Conservation (phyloP, 257 asterid genomes). For the Verbena officinalis region DNA sequence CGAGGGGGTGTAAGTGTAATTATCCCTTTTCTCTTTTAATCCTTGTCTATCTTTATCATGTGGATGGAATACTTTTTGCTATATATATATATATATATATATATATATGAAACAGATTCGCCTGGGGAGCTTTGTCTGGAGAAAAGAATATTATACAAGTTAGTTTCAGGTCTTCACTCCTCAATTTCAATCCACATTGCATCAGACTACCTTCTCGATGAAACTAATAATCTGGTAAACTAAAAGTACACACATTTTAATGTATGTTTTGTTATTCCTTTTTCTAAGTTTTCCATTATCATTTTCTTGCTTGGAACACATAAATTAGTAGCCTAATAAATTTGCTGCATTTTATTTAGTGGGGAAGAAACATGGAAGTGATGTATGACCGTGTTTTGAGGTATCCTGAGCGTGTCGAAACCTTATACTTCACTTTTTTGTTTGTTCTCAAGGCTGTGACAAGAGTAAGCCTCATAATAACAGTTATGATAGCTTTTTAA, state of each 20-base stretch:
- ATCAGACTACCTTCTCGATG: conserved; percentile 84
- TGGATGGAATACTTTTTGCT: too few species aligned
- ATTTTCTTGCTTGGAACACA: conserved; percentile 6
- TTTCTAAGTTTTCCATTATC: too few species aligned
- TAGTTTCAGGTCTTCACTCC: conserved; percentile 93
- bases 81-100: not conserved
- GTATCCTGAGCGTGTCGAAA: conserved; percentile 87
- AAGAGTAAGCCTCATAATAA: conserved; percentile 53
- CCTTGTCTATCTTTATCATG: too few species aligned
- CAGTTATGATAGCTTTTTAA: conserved; percentile 4
- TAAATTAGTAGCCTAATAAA: conserved; percentile 25
- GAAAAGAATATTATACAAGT: conserved; percentile 79
- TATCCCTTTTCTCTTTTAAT: too few species aligned
- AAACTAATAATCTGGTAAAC: conserved; percentile 68
- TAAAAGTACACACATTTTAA: not conserved
- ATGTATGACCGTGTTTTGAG: conserved; percentile 82
- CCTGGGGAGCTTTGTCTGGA: conserved; percentile 86
- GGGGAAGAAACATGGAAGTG: conserved; percentile 84
- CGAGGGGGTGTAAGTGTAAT: too few species aligned
- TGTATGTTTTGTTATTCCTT: not conserved
- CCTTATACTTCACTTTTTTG: conserved; percentile 88
- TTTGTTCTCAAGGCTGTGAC: conserved; percentile 95
- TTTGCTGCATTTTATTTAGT: conserved; percentile 54
- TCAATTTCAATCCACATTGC: conserved; percentile 90
- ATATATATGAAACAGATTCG: conserved; percentile 57